Conservation (phyloP, 1,284 basidiomycete genomes). For the Grifola frondosa region DNA sequence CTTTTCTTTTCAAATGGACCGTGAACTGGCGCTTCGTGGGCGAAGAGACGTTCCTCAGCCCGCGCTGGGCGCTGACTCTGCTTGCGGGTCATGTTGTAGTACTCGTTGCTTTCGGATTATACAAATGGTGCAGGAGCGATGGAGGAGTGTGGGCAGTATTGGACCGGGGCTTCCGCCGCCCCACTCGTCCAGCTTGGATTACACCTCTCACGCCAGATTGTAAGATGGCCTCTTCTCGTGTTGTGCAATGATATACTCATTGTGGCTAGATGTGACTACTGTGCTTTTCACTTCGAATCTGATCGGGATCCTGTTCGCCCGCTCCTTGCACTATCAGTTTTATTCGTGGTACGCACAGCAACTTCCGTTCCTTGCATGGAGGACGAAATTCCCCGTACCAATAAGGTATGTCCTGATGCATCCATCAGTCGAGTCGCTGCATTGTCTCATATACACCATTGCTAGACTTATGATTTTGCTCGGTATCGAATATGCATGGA, state of each 20-base stretch:
- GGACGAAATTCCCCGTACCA: slow-evolving; percentile 60
- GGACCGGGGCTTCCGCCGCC: slow-evolving; percentile 52
- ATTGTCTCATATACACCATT: slow-evolving; percentile 4
- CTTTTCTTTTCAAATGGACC: slow-evolving; percentile 96
- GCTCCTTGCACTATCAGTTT: slow-evolving; percentile 99
- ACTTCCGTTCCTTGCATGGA: slow-evolving; percentile 83
- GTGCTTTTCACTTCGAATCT: slow-evolving; percentile 90
- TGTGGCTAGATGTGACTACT: slow-evolving; percentile 67
- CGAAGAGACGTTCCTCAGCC: slow-evolving; percentile 74
- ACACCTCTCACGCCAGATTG: slow-evolving; percentile 57
- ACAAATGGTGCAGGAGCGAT: slow-evolving; percentile 69
- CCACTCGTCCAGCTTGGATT: slow-evolving; percentile 46
- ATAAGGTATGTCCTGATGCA: slow-evolving; percentile 54
- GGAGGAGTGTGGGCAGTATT: slow-evolving; percentile 64
- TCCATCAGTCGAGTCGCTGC: too few relatives aligned
- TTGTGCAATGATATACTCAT: slow-evolving; percentile 10
- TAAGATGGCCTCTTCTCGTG: slow-evolving; percentile 34
- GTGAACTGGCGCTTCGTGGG: slow-evolving; percentile 94
- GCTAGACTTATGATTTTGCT: slow-evolving; percentile 62
- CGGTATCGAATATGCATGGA: slow-evolving; percentile 85
- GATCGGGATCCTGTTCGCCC: slow-evolving; percentile 88
- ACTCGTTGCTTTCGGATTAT: slow-evolving; percentile 68
- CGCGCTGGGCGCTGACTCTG: slow-evolving; percentile 60
- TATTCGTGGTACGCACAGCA: slow-evolving; percentile 98
- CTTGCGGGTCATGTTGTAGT: slow-evolving; percentile 64